Evolutionary conservation across 495 filamentous ascomycete genomes (phyloP).

Genomic region (Xeromyces bisporus): DNA sequence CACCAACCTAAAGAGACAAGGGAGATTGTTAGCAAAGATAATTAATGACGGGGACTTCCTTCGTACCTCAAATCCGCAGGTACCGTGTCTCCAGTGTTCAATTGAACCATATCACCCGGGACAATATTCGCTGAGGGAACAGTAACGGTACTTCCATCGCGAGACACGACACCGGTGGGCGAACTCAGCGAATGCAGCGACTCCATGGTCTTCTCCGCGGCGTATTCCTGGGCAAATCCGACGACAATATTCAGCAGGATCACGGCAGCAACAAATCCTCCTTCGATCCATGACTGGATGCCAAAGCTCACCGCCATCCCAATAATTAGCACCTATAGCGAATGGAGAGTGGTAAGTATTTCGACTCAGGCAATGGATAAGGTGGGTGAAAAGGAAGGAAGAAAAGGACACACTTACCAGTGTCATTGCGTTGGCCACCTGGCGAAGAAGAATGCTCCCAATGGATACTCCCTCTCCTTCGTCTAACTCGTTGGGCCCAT

Average conservation of each 20-base stretch:
- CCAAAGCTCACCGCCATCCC: constrained; percentile 57
- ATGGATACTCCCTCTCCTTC: constrained; percentile 31
- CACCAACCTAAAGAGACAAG: constrained; percentile 9
- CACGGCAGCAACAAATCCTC: constrained; percentile 47
- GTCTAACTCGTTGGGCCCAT: constrained; percentile 39
- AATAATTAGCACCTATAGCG: constrained; percentile 44
- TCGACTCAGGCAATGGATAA: constrained; percentile 5
- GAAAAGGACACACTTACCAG: constrained; percentile 15
- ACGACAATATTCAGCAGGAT: constrained; percentile 50
- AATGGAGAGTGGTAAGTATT: constrained; percentile 6
- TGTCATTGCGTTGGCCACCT: constrained; percentile 43
- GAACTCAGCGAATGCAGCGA: constrained; percentile 46
- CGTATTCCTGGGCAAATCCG: constrained; percentile 55
- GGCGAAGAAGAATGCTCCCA: constrained; percentile 31
- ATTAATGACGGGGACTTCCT: too few relatives aligned
- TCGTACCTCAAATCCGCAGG: constrained; percentile 38
- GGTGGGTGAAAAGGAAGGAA: background rate
- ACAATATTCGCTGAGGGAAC: constrained; percentile 40
- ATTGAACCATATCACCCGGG: constrained; percentile 48
- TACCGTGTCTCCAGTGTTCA: constrained; percentile 64
- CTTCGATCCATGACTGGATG: constrained; percentile 54
- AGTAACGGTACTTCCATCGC: constrained; percentile 33
- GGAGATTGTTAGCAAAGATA: constrained; percentile 1
- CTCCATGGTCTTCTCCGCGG: constrained; percentile 62
- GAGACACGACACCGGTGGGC: constrained; percentile 40